Base-by-base conservation (phyloP, 2,329 filamentous ascomycete species). In the Herpotrichia juniperi region DNA sequence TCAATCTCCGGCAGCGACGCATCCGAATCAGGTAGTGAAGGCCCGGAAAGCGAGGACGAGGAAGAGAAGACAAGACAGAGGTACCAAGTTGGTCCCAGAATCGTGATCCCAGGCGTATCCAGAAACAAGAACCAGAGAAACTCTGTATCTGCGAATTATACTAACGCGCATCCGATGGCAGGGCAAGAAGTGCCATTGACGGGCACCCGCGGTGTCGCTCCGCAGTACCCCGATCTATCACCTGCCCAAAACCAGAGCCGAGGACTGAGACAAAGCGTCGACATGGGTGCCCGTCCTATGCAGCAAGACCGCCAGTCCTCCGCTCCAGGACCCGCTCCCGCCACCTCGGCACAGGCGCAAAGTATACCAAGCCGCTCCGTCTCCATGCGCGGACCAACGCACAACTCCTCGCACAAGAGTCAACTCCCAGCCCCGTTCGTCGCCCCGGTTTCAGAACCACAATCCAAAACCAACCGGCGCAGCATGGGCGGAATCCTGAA, bases 401-500 rank as follows among this genome's bases (percentile, higher is more conserved):
- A 68, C 48, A 72, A 72, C 45, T 71, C 69, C 7, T 69, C 66
- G 31, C 69, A 73, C 58, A 68, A 68, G 46, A 67, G 63, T 6
- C 70, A 72, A 35, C 58, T 72, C 7, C 68, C 69, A 22, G 46
- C 48, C 16, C 54, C 57, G 17, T 57, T 72, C 7, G 67, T 69
- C 9, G 16, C 32, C 12, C 35, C 21, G 17, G 17, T 16, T 39
- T 42, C 34, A 11, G 57, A 58, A 5, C 47, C 51, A 9, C 57
- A 65, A 16, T 51, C 55, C 0, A 66, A 69, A n/a, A 56, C 61
- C 14, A 55, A 71, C 30, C 51, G 56, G 17, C 59, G 63, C 16
- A 65, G 63, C 26, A 72, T 72, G 64, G 67, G 69, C 30, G 69
- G 69, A 16, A 71, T 71, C 12, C 54, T 72, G 6, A 69, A 67